Evolutionary conservation across 169 alveolate species (phyloP).

Genomic region (Neospora caninum): DNA sequence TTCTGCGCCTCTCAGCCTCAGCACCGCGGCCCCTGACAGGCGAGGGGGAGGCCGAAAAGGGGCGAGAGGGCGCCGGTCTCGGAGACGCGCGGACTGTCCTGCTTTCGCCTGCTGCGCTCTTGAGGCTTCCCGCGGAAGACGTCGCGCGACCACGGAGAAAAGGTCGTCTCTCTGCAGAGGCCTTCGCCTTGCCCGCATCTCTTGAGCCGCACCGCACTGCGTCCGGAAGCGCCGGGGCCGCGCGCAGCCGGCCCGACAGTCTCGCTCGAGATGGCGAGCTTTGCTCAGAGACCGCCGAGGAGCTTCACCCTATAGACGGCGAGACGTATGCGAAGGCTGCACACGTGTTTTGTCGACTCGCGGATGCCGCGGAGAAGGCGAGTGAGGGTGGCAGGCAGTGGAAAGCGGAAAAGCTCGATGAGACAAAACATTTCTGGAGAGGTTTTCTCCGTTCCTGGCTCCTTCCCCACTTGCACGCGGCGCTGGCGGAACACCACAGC

Average conservation of each 20-base stretch:
- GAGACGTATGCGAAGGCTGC: slow-evolving; percentile 42
- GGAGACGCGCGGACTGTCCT: neutral
- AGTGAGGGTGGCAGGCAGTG: neutral
- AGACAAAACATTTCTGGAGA: neutral
- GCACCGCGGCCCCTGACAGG: neutral
- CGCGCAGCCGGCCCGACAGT: too few relatives aligned
- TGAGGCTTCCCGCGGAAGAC: neutral
- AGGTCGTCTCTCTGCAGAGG: neutral
- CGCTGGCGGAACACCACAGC: slow-evolving; percentile 1
- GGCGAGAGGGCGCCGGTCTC: neutral
- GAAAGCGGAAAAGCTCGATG: neutral
- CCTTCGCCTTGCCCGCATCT: neutral
- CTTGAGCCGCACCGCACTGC: neutral
- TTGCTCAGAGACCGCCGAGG: neutral
- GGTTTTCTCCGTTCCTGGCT: neutral
- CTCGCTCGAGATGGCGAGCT: too few relatives aligned
- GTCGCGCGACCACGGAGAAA: neutral
- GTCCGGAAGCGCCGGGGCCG: too few relatives aligned
- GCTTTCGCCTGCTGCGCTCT: neutral
- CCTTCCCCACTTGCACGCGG: neutral
- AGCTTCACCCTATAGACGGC: neutral
- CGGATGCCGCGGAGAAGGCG: slow-evolving; percentile 6
- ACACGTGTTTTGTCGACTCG: slow-evolving; percentile 19
- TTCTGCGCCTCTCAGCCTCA: neutral
- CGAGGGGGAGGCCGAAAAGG: neutral